Percentiles rank a stretch among this genome's conserved stretches.
These are phyloP conservation scores for Gossypium rotundifolium DNA, from an alignment of 345 rosid species.

Conservation along the genomic window DNA sequence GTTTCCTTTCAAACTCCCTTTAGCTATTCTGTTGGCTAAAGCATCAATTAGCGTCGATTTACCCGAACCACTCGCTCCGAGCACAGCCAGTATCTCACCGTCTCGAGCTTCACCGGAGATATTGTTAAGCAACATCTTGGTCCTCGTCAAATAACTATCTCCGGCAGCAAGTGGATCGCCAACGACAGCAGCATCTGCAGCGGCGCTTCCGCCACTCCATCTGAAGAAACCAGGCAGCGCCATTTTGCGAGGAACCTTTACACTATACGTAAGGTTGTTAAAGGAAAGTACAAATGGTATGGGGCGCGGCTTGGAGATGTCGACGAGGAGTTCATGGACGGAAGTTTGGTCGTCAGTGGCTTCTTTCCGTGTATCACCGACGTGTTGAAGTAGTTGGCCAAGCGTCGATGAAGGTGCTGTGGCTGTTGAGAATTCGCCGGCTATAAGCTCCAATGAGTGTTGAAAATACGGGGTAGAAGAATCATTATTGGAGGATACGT, in stretches of 20 bases:
- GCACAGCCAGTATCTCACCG: constrained; percentile 84
- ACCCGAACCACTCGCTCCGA: constrained; percentile 95
- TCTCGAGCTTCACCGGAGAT: constrained; percentile 82
- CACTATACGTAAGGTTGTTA: constrained; percentile 66
- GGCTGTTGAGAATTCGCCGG: not conserved
- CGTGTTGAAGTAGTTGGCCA: constrained; percentile 67
- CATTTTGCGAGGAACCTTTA: constrained; percentile 50
- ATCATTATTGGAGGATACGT: constrained; percentile 15
- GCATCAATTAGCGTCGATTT: constrained; percentile 85
- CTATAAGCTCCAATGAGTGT: constrained; percentile 38
- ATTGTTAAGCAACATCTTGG: constrained; percentile 66
- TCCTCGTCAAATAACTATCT: constrained; percentile 30
- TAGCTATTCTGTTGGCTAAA: constrained; percentile 75
- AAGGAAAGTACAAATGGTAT: constrained; percentile 67
- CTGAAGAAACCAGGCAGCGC: constrained; percentile 29
- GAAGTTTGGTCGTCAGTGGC: constrained; percentile 76
- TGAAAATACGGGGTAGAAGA: constrained; percentile 23
- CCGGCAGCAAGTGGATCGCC: constrained; percentile 37
- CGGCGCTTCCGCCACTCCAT: not conserved
- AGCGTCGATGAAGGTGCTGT: constrained; percentile 37
- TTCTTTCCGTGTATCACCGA: constrained; percentile 60
- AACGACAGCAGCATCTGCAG: not conserved
- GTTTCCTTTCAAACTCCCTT: constrained; percentile 64
- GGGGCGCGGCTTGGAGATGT: constrained; percentile 27
- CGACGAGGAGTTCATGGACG: constrained; percentile 45